These are phyloP conservation scores for Termitomyces sp. DNA, from an alignment of 768 basidiomycete genomes.

Conservation along the genomic window DNA sequence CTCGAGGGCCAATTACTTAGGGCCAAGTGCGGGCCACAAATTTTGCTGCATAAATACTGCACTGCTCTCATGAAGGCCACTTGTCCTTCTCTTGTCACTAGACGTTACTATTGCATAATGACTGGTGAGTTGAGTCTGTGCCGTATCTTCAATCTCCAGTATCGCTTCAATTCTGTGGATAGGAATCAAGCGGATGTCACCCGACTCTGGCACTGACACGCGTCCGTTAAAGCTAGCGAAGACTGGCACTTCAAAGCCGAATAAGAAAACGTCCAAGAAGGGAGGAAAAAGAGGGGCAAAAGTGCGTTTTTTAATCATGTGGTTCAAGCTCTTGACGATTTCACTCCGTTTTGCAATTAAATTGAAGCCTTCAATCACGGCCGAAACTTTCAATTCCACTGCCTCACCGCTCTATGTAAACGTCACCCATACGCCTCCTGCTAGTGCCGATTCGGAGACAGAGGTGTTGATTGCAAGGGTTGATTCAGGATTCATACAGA, in stretches of 20 bases:
- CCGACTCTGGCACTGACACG: constrained; percentile 32
- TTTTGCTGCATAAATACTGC: constrained; percentile 5
- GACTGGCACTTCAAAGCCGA: constrained; percentile 33
- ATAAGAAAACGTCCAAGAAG: constrained; percentile 26
- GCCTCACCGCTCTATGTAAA: constrained; percentile 68
- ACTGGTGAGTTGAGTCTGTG: neutral
- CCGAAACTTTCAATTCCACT: constrained; percentile 54
- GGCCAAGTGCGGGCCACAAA: neutral
- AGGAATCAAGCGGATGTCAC: constrained; percentile 45
- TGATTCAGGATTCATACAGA: constrained; percentile 63
- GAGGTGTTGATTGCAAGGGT: constrained; percentile 28
- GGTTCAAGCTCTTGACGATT: constrained; percentile 2
- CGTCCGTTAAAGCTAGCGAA: constrained; percentile 52
- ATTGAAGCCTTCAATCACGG: constrained; percentile 40
- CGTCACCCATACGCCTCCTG: constrained; percentile 56
- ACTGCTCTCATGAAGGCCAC: neutral
- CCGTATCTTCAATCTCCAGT: neutral
- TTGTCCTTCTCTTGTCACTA: neutral
- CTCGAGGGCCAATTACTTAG: constrained; percentile 1
- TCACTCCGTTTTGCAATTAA: constrained; percentile 1
- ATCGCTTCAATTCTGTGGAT: neutral
- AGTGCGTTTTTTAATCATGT: constrained; percentile 24
- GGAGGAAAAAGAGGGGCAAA: constrained; percentile 50
- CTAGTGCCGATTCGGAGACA: constrained; percentile 32
- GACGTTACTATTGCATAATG: neutral